Conservation (phyloP, 2,329 filamentous ascomycete genomes). For the Fusarium setosum region DNA sequence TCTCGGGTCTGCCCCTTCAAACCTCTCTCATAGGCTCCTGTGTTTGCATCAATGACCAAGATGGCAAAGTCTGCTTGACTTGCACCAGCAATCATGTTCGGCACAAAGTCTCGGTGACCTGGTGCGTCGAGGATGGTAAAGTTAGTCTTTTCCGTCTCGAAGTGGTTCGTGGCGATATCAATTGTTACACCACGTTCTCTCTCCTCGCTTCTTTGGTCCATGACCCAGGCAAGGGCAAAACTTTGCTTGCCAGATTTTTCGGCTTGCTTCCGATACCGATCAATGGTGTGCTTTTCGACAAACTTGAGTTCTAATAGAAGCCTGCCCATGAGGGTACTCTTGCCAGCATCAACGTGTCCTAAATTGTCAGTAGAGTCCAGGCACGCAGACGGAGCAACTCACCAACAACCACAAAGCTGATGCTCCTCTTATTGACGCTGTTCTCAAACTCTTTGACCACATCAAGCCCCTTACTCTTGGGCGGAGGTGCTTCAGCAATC, state of each 20-base stretch:
- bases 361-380: slow-evolving; percentile 32
- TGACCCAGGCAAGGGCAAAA: slow-evolving; percentile 95
- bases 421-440: slow-evolving; percentile 79
- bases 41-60: slow-evolving; percentile 90
- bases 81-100: slow-evolving; percentile 98
- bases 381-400: slow-evolving; percentile 45
- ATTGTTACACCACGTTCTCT: slow-evolving; percentile 92
- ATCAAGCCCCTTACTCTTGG: slow-evolving; percentile 83
- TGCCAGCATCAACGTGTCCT: slow-evolving; percentile 98
- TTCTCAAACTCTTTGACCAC: slow-evolving; percentile 85
- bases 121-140: slow-evolving; percentile 98
- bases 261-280: slow-evolving; percentile 89
- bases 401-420: slow-evolving; percentile 95
- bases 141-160: slow-evolving; percentile 85
- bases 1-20: slow-evolving; percentile 94
- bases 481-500: slow-evolving; percentile 65
- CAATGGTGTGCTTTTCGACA: slow-evolving; percentile 87
- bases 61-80: slow-evolving; percentile 97
- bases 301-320: slow-evolving; percentile 88
- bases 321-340: slow-evolving; percentile 98
- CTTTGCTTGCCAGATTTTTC: slow-evolving; percentile 94
- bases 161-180: slow-evolving; percentile 94
- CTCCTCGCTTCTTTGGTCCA: slow-evolving; percentile 93
- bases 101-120: slow-evolving; percentile 94
- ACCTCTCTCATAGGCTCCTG: slow-evolving; percentile 92